Percentiles rank a stretch among this genome's conserved stretches.
Conservation (phyloP, 1,139 yeast species). For the Pneumocystis murina region DNA sequence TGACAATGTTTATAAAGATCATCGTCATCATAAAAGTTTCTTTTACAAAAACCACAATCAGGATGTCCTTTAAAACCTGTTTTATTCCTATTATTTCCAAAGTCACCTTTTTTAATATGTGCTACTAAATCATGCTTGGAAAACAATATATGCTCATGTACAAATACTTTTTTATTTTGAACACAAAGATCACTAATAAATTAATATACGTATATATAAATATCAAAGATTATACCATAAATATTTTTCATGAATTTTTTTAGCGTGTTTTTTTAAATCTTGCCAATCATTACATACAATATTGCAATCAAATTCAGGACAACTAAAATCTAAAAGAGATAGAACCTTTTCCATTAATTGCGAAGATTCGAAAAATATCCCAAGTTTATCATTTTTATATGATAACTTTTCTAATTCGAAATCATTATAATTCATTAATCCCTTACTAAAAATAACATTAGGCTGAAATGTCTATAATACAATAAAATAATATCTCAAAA, state of each 20-base stretch:
- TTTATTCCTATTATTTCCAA: constrained; percentile 19
- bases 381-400: constrained; percentile 20
- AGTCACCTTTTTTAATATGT: constrained; percentile 56
- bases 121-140: constrained; percentile 45
- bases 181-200: constrained; percentile 43
- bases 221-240: constrained; percentile 31
- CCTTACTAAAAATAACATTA: constrained; percentile 42
- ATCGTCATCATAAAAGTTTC: constrained; percentile 75
- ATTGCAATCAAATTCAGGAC: constrained; percentile 38
- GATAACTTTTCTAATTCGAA: constrained; percentile 26
- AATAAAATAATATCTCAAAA: neutral
- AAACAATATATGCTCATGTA: constrained; percentile 51
- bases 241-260: constrained; percentile 36
- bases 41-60: constrained; percentile 63
- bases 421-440: constrained; percentile 31
- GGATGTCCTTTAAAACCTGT: constrained; percentile 84
- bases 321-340: constrained; percentile 39
- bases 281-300: constrained; percentile 36
- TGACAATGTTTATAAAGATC: constrained; percentile 73
- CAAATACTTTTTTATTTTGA: constrained; percentile 58
- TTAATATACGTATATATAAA: neutral
- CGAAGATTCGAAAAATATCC: constrained; percentile 23
- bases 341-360: constrained; percentile 31
- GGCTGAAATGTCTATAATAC: constrained; percentile 37
- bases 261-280: constrained; percentile 50